Base-by-base conservation (phyloP, 441 rosid genomes). In the Gossypium schwendimanii region DNA sequence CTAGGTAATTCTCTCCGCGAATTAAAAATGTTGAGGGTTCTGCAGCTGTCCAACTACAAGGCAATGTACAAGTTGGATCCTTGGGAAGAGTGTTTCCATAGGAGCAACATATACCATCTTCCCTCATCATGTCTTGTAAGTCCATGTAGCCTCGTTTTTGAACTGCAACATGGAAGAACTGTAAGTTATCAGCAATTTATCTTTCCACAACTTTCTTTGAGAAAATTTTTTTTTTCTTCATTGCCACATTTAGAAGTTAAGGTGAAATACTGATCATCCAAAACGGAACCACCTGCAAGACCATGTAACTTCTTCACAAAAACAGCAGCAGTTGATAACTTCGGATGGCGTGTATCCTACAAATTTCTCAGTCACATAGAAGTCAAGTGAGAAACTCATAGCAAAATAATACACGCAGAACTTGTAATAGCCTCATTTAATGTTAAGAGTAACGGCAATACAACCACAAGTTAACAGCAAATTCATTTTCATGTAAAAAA, bases 121-220 rank as follows among this genome's bases (percentile, higher is more conserved):
- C 97, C 82, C 82, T 85, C 26, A 60, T 66, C 81, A 77, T 84
- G 75, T 91, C 97, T 65, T 94, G 94, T 68, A 94, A 83, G 84
- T 94, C 99, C 75, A 89, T 82, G 77, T 92, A 94, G 75, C 97
- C 97, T 82, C 87, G 89, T 85, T 91, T 94, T 70, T 94, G 97
- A 81, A 89, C 99, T 94, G 86, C 72, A 71, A 58, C 36, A 73
- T 41, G 12, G 47, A 83, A 15, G n/a, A 67, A 12, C 49, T 12
- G 47, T 68, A 10, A 76, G 73, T 54, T 63, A 41, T 73, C 75
- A 79, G 44, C 69, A 63, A 50, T 63, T 28, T 26, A 45, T 67
- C 26, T 18, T 10, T 24, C 53, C 5, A 33, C 62, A 69, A 68
- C 33, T 74, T 59, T 71, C 71, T 75, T 65, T 59, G 67, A 60